These are phyloP conservation scores for Leucogyrophana mollusca DNA, from an alignment of 768 basidiomycete species.

Conservation along the genomic window DNA sequence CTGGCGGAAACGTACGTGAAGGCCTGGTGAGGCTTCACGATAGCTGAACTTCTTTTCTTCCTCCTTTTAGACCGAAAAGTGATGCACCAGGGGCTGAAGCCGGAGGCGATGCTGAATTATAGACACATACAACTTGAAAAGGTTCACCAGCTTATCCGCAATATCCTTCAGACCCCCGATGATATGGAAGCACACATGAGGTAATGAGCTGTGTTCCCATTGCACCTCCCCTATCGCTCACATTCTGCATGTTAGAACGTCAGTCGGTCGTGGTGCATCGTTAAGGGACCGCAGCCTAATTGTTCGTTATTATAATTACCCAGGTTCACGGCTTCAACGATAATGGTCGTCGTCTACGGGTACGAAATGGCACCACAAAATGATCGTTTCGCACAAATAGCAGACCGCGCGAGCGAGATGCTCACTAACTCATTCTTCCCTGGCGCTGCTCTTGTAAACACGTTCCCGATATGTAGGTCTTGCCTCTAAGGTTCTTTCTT, in stretches of 20 bases:
- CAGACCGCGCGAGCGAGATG: constrained; percentile 28
- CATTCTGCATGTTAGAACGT: too few species aligned
- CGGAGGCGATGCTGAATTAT: constrained; percentile 28
- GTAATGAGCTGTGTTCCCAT: background rate
- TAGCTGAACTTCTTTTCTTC: too few species aligned
- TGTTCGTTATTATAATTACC: background rate
- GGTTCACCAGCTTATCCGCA: constrained; percentile 28
- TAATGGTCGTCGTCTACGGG: constrained; percentile 32
- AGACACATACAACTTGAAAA: constrained; percentile 29
- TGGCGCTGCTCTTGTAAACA: constrained; percentile 29
- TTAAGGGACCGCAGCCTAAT: too few species aligned
- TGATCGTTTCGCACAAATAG: constrained; percentile 30
- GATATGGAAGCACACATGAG: constrained; percentile 23
- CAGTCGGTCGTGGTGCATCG: background rate
- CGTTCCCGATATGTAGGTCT: constrained; percentile 27
- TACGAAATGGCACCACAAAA: constrained; percentile 30
- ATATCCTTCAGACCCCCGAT: constrained; percentile 25
- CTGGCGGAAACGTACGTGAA: constrained; percentile 29
- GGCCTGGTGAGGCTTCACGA: too few species aligned
- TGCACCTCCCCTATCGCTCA: too few species aligned
- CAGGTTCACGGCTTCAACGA: constrained; percentile 29
- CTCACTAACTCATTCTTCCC: constrained; percentile 26
- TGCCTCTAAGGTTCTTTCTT: background rate
- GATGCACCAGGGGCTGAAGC: constrained; percentile 35
- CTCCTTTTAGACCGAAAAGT: constrained; percentile 33